Evolutionary conservation across 139 green algal species (phyloP).

Genomic region (Chlorella sp.): DNA sequence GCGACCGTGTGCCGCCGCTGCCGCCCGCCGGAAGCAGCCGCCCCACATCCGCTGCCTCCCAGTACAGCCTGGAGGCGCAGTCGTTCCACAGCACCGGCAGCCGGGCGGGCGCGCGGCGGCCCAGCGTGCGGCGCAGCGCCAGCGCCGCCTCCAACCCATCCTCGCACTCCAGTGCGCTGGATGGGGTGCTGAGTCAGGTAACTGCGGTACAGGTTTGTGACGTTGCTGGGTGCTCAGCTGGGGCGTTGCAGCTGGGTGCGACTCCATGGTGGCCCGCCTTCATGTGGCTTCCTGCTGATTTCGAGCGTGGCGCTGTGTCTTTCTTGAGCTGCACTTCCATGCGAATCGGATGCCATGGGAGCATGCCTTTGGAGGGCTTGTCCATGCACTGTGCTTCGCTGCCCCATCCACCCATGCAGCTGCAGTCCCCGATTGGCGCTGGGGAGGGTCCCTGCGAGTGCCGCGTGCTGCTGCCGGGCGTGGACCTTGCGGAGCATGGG

Average conservation of each 20-base stretch:
- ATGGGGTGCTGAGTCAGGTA: constrained; percentile 18
- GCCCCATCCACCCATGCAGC: background rate
- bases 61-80: background rate
- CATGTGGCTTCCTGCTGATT: background rate
- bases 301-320: background rate
- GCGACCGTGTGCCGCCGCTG: background rate
- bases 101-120: too few relatives aligned
- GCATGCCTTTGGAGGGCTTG: too few relatives aligned
- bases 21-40: background rate
- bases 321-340: too few relatives aligned
- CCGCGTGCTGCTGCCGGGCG: constrained; percentile 31
- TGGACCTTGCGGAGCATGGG: constrained; percentile 25
- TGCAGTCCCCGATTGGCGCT: background rate
- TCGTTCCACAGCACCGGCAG: background rate
- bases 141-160: background rate
- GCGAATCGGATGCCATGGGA: too few relatives aligned
- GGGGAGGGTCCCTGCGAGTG: constrained; percentile 1
- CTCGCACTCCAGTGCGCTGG: background rate
- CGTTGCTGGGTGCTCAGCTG: too few relatives aligned
- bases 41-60: background rate
- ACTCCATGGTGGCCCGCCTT: background rate
- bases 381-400: background rate
- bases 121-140: background rate
- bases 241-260: too few relatives aligned
- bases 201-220: background rate